Percentiles rank a stretch among this genome's conserved stretches.
Evolutionary conservation across 495 filamentous ascomycete species (phyloP).

Genomic region (Penicillium longicatenatum): DNA sequence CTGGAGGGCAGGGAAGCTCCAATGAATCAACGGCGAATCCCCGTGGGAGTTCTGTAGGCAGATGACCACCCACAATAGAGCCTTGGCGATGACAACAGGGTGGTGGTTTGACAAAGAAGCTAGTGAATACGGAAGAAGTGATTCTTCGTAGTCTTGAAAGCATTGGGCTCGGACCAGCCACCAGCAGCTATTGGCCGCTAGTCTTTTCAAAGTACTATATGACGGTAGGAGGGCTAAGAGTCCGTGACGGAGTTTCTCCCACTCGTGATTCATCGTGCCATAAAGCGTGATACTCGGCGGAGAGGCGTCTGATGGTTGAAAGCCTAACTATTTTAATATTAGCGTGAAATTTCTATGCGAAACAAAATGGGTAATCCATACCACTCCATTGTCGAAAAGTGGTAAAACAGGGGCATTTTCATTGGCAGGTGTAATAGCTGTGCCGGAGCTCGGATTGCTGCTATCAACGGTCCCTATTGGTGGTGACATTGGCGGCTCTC

Average conservation of each 20-base stretch:
- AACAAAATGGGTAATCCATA: slow-evolving; percentile 1
- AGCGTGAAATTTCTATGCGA: background rate
- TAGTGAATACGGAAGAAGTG: slow-evolving; percentile 5
- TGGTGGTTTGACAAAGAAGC: slow-evolving; percentile 9
- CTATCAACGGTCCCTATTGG: background rate
- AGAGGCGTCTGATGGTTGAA: slow-evolving; percentile 4
- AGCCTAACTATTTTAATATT: slow-evolving; percentile 11
- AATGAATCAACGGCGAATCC: slow-evolving; percentile 4
- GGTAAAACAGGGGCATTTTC: slow-evolving; percentile 17
- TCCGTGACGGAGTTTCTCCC: slow-evolving; percentile 9
- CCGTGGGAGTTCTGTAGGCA: slow-evolving; percentile 17
- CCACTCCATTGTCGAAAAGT: slow-evolving; percentile 18
- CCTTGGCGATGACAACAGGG: slow-evolving; percentile 11
- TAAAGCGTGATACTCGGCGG: slow-evolving; percentile 1
- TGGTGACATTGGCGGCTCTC: slow-evolving; percentile 1
- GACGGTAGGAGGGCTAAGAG: slow-evolving; percentile 13
- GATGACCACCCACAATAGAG: slow-evolving; percentile 11
- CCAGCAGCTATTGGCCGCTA: slow-evolving; percentile 15
- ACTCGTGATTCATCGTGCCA: slow-evolving; percentile 10
- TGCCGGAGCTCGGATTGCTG: background rate
- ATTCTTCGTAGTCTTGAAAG: slow-evolving; percentile 15
- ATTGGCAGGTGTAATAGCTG: slow-evolving; percentile 6
- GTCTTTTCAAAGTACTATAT: slow-evolving; percentile 3
- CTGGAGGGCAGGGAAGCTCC: slow-evolving; percentile 7
- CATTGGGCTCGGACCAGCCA: slow-evolving; percentile 15